Percentiles rank a stretch among this genome's conserved stretches.
Evolutionary conservation across 2,329 filamentous ascomycete species (phyloP).

Genomic region (Fusarium nematophilum): DNA sequence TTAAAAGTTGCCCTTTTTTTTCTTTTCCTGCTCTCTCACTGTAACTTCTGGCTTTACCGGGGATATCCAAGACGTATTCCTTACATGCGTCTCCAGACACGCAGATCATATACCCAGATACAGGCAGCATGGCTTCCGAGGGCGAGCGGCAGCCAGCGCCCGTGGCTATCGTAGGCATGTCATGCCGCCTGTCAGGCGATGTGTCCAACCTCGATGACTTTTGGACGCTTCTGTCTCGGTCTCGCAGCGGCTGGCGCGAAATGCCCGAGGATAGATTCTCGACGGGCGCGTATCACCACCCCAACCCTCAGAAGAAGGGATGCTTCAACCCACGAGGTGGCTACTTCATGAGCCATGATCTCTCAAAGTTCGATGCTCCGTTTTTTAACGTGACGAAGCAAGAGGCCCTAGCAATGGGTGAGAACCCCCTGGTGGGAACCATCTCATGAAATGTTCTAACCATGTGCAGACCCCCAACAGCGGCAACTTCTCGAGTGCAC

Average conservation of each 20-base stretch:
- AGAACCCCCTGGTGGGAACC: neutral
- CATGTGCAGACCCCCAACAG: constrained; percentile 60
- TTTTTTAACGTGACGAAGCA: constrained; percentile 65
- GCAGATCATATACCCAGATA: too few relatives aligned
- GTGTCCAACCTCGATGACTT: constrained; percentile 56
- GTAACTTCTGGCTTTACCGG: too few relatives aligned
- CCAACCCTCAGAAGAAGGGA: constrained; percentile 56
- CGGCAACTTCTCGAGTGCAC: constrained; percentile 64
- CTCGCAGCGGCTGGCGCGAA: constrained; percentile 54
- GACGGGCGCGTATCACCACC: constrained; percentile 54
- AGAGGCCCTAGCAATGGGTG: constrained; percentile 61
- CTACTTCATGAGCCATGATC: constrained; percentile 59
- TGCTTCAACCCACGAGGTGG: constrained; percentile 51
- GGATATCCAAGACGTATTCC: too few relatives aligned
- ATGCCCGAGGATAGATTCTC: constrained; percentile 62
- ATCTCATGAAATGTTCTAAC: neutral
- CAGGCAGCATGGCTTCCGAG: too few relatives aligned
- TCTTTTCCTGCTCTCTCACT: too few relatives aligned
- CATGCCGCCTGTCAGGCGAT: constrained; percentile 58
- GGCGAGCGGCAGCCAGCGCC: constrained; percentile 36
- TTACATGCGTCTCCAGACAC: too few relatives aligned
- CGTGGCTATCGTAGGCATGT: constrained; percentile 61
- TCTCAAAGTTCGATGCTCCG: constrained; percentile 61
- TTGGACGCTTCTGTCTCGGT: constrained; percentile 57
- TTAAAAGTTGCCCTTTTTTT: too few relatives aligned